Conservation (phyloP, 2,329 filamentous ascomycete species). For the Pseudogymnoascus sp. region DNA sequence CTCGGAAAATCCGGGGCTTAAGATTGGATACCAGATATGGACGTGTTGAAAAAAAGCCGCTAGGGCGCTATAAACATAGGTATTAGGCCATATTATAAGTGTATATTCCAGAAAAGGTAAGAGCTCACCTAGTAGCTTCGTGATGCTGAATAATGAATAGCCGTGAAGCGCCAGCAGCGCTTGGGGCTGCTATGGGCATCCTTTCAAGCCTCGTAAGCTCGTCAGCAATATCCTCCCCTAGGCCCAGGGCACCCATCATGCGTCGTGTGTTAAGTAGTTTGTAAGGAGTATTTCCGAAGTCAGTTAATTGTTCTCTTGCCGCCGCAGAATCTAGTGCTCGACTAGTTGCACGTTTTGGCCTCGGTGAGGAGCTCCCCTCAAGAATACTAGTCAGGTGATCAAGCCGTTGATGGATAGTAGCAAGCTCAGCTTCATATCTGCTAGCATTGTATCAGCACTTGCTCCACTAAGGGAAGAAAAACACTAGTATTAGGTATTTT, state of each 20-base stretch:
- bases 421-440: background rate
- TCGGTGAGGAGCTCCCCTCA: background rate
- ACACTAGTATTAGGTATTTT: background rate
- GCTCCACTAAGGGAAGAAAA: background rate
- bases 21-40: conserved; percentile 25
- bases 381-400: background rate
- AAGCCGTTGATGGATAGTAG: background rate
- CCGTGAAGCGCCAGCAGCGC: conserved; percentile 7
- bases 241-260: background rate
- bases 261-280: background rate
- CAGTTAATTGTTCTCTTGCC: background rate
- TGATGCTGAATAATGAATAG: conserved; percentile 21
- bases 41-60: conserved; percentile 21
- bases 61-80: conserved; percentile 10
- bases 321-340: background rate
- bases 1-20: conserved; percentile 19
- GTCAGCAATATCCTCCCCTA: background rate
- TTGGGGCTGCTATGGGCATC: background rate
- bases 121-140: conserved; percentile 13
- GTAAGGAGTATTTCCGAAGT: background rate
- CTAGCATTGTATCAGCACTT: background rate
- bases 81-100: background rate
- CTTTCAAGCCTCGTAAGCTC: background rate
- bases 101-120: background rate
- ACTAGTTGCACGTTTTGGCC: background rate